Evolutionary conservation across 345 rosid species (phyloP).

Genomic region (Populus euphratica): DNA sequence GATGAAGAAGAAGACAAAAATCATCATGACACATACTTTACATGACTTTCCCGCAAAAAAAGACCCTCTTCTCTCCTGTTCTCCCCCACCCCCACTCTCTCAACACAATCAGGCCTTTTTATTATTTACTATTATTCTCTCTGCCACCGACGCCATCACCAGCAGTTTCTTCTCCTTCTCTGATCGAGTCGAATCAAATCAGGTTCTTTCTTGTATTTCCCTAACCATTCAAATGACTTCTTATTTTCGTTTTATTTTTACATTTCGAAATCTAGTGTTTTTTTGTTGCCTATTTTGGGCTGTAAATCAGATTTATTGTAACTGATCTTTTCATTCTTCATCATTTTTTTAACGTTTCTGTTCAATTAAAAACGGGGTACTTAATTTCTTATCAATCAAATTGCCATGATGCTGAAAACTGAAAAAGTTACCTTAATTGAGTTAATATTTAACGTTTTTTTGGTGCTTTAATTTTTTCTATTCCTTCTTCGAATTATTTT

Average conservation of each 20-base stretch:
- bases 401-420: background rate
- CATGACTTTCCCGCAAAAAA: slow-evolving; percentile 40
- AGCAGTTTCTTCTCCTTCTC: background rate
- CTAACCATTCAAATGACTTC: background rate
- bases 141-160: slow-evolving; percentile 19
- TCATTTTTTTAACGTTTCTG: background rate
- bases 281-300: background rate
- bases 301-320: background rate
- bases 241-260: background rate
- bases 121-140: background rate
- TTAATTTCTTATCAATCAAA: background rate
- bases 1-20: too few species aligned
- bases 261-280: slow-evolving; percentile 12
- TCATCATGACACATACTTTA: background rate
- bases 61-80: slow-evolving; percentile 2
- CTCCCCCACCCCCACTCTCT: slow-evolving; percentile 15
- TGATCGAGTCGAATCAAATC: slow-evolving; percentile 22
- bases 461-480: background rate
- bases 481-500: background rate
- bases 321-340: background rate
- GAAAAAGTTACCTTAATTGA: background rate
- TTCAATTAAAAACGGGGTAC: background rate
- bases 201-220: slow-evolving; percentile 19
- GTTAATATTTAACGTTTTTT: too few species aligned
- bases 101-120: background rate